Evolutionary conservation across 2,329 filamentous ascomycete genomes (phyloP), one percentile per base, ranked within the genome.

Genomic region (Pleomassaria siparia): DNA sequence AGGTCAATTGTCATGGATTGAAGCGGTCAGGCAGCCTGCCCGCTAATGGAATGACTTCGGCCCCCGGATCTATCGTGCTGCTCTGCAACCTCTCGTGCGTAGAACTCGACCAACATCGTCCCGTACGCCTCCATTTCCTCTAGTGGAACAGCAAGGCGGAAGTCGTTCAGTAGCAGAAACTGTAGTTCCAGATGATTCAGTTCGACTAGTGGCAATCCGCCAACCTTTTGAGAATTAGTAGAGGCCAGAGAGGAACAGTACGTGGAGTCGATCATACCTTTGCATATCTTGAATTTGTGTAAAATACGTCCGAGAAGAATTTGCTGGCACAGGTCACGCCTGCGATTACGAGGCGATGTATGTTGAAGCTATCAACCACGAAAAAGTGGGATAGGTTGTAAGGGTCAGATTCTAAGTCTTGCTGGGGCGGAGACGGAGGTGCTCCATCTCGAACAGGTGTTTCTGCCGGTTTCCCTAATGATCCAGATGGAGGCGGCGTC

Each of bases 241-340:
- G 13, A 36, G 25, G 18, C 21, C 11, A 44, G 15, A 42, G 25
- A 18, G 25, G 43, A 46, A 47, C 40, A 28, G 22, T 16, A 15
- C 11, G 9, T 32, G 16, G 16, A 12, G 24, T 2, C 26, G 37
- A 13, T 74, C 79, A 54, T 79, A 96, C 94, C 88, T 97, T 99
- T 50, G 94, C 94, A 71, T 99, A 99, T 84, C 94, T 84, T 46
- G 94, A 97, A 72, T 99, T 99, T 9, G 94, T 99, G 70, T 97
- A 99, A 64, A 99, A 99, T 32, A 97, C 92, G 74, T 99, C 84
- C 4, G 92, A 97, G 74, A 99, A 99, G 79, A 97, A 99, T 73
- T 99, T 99, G 82, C 92, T 97, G 4, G 94, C 91, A 72, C 94
- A 97, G 2, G 94, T 99, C 36, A 99, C 94, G 28, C 92, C 94